These are phyloP conservation scores for Otatea glauca DNA, from an alignment of 176 grass and related monocot species.

Conservation along the genomic window DNA sequence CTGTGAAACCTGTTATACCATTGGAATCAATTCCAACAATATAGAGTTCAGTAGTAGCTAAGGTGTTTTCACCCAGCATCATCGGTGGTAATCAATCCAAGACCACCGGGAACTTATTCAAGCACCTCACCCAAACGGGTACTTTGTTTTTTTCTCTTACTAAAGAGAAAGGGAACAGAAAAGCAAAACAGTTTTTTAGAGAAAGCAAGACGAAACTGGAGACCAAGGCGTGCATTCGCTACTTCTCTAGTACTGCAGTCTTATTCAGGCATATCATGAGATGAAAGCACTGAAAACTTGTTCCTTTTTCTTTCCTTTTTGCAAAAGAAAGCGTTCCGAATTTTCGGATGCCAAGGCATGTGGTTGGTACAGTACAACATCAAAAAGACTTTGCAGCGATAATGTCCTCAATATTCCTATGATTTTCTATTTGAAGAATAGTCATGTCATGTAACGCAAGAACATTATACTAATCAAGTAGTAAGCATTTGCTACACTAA, in stretches of 20 bases:
- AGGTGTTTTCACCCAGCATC: no score
- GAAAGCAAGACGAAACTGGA: neutral
- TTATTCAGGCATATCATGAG: constrained; percentile 33
- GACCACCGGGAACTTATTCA: no score
- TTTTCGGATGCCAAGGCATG: neutral
- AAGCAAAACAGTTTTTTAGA: neutral
- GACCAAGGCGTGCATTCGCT: neutral
- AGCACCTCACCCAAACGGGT: no score
- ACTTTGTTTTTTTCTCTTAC: no score
- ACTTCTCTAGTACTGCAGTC: neutral
- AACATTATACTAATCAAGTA: neutral
- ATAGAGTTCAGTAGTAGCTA: no score
- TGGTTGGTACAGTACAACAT: neutral
- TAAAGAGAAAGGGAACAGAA: neutral
- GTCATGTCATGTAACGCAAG: neutral
- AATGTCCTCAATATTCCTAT: neutral
- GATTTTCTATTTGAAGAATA: constrained; percentile 22
- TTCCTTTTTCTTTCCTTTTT: neutral
- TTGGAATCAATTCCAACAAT: no score
- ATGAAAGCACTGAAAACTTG: constrained; percentile 16
- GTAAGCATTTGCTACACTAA: neutral
- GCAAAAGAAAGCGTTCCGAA: neutral
- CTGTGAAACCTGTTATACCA: no score
- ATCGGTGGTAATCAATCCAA: no score
- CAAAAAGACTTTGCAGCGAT: neutral